Conservation (phyloP, 2,329 filamentous ascomycete species). For the Dothidotthia symphoricarpi region DNA sequence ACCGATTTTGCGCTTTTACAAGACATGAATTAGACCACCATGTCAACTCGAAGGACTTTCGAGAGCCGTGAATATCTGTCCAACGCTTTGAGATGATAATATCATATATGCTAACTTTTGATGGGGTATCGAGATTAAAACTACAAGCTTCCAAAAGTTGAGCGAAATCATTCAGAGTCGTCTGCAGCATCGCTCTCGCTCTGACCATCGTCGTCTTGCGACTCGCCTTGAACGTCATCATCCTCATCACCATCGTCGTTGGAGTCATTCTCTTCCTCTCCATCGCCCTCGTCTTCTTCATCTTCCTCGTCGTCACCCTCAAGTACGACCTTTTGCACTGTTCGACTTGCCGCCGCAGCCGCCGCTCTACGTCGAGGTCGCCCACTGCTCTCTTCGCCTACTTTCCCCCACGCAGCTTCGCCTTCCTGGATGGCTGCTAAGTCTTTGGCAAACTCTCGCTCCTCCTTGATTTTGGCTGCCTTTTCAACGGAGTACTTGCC, state of each 20-base stretch:
- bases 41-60: too few species aligned
- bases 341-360: slow-evolving; percentile 10
- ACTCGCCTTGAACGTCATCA: slow-evolving; percentile 3
- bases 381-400: slow-evolving; percentile 26
- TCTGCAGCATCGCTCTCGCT: slow-evolving; percentile 15
- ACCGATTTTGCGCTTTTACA: too few species aligned
- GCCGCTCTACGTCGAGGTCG: slow-evolving; percentile 30
- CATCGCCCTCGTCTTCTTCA: slow-evolving; percentile 20
- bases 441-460: slow-evolving; percentile 78
- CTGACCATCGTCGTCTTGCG: slow-evolving; percentile 18
- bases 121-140: too few species aligned
- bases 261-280: slow-evolving; percentile 13
- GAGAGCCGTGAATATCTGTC: too few species aligned
- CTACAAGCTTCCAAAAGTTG: too few species aligned
- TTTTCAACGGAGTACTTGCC: slow-evolving; percentile 84
- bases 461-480: slow-evolving; percentile 82
- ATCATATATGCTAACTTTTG: too few species aligned
- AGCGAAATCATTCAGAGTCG: slow-evolving; percentile 22
- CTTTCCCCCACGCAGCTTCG: slow-evolving; percentile 70
- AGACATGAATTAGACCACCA: too few species aligned
- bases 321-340: slow-evolving; percentile 22
- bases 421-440: slow-evolving; percentile 82
- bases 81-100: too few species aligned
- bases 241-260: slow-evolving; percentile 14
- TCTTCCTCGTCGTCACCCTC: slow-evolving; percentile 26